Base-by-base conservation (phyloP, 805 yeast genomes). In the Phaffomyces thermotolerans region DNA sequence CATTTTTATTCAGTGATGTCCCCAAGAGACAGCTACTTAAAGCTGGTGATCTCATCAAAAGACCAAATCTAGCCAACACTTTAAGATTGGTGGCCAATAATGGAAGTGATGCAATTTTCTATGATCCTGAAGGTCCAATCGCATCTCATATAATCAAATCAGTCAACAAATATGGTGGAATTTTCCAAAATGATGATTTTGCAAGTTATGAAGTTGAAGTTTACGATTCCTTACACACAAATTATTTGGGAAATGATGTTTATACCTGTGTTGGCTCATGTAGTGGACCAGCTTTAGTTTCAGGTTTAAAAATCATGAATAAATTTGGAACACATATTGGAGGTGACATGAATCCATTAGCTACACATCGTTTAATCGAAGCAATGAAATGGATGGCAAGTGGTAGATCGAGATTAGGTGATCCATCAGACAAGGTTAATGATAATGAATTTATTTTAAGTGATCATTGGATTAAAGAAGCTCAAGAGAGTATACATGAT, bases 341-440 rank as follows among this genome's bases (percentile, higher is more conserved):
- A 4, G 66, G 65, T 14, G 85, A 79, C 49, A 69, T 72, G 55
- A 57, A 59, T 23, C 69, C 71, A 8, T 46, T 73, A 12, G 71
- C 75, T 13, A 67, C 79, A 3, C 97, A 86, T 55, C 70, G 85
- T 43, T 58, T 88, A 8, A 67, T 88, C 10, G 99, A 91, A 63
- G 67, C 84, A 3, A 87, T 91, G 95, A 91, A 91, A 63, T 91
- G 96, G 96, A 75, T 88, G 76, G 86, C 90, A 0, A 74, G 91
- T 12, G 91, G 83, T 0, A 72, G 97, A 49, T 78, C 90, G n/a
- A 75, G 87, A 52, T 70, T 91, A 23, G 98, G 98, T 0, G 96
- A 88, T 55, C 79, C 58, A 1, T 55, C 65, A 31, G 62, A 64
- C 4, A 48, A 58, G 3, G 65, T 73, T 29, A 47, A 59, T 0